Evolutionary conservation across 805 yeast species (phyloP), one percentile per base, ranked within the genome.

Genomic region (Teunomyces atbi): DNA sequence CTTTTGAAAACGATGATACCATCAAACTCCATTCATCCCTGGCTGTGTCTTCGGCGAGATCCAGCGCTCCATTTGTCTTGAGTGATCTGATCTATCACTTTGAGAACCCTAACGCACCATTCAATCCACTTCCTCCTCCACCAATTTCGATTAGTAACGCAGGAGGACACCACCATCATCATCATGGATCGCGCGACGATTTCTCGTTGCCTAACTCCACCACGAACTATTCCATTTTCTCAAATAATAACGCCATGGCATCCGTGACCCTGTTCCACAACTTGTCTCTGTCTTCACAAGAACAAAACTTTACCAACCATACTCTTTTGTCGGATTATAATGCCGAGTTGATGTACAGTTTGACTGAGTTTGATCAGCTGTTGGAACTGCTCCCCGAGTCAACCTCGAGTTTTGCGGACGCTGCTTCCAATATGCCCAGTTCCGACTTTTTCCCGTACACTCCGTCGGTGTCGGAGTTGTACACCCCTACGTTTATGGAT

Each of bases 301-400:
- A 48, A 30, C 33, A 45, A 19, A 23, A 27, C 5, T 36, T 40
- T 13, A 21, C 28, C 13, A 33, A 41, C 30, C 47, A 34, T 7
- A 30, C 18, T 45, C 37, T 41, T 10, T 38, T 51, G 30, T 45
- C 45, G 23, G 56, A 56, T 28, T 50, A 45, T 46, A 41, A 30
- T 41, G 18, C 50, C 23, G 62, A 60, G 19, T 51, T 59, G 43
- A 51, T 64, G 45, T 59, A 62, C 51, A 58, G 54, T 46, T 28
- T 55, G 18, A 48, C 49, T 19, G 66, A 62, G 32, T 59, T 60
- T 40, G 66, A 62, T 46, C 58, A 59, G 12, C 59, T 65, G 2
- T 54, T 63, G 28, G 68, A 65, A 18, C 56, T 61, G 8, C 58
- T 65, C 21, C 64, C 65, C 12, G 69, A 65, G 44, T 48, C 56